phyloP scores from a whole-genome alignment of 139 green algal genomes.

The Tetradesmus obliquus region DNA sequence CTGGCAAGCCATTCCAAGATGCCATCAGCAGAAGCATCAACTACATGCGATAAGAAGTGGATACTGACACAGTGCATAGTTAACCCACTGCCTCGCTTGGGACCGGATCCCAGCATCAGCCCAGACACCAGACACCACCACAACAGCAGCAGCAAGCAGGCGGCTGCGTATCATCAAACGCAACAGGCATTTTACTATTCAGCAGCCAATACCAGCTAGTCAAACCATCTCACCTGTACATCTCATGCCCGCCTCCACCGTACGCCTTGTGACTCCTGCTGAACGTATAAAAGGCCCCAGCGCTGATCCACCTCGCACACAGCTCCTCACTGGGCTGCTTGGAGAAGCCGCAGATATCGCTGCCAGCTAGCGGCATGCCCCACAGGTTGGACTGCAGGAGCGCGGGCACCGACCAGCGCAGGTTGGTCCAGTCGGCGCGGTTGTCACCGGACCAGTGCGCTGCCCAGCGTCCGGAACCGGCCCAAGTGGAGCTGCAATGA shows the following conservation, averaged over 20 bases:
- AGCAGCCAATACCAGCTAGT: too few relatives aligned
- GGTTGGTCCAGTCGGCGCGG: constrained; percentile 10
- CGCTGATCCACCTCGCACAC: constrained; percentile 49
- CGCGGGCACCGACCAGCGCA: not conserved
- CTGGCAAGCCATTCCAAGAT: too few relatives aligned
- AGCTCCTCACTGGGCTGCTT: constrained; percentile 27
- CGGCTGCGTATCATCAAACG: too few relatives aligned
- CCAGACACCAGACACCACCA: too few relatives aligned
- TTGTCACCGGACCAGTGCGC: constrained; percentile 51
- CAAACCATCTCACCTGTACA: too few relatives aligned
- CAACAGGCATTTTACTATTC: too few relatives aligned
- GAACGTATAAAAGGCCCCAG: constrained; percentile 75
- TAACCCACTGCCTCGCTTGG: too few relatives aligned
- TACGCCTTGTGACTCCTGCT: constrained; percentile 58
- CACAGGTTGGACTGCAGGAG: constrained; percentile 39
- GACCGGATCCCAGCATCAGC: too few relatives aligned
- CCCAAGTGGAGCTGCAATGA: constrained; percentile 42
- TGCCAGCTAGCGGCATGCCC: constrained; percentile 28
- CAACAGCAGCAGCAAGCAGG: too few relatives aligned
- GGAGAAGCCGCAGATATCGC: constrained; percentile 40
- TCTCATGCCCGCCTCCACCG: constrained; percentile 52
- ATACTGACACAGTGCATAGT: too few relatives aligned
- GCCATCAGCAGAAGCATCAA: too few relatives aligned
- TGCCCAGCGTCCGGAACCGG: constrained; percentile 17
- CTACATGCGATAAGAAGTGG: too few relatives aligned